phyloP scores from a whole-genome alignment of 2,329 filamentous ascomycete species.

The Arachnomyces sp. region DNA sequence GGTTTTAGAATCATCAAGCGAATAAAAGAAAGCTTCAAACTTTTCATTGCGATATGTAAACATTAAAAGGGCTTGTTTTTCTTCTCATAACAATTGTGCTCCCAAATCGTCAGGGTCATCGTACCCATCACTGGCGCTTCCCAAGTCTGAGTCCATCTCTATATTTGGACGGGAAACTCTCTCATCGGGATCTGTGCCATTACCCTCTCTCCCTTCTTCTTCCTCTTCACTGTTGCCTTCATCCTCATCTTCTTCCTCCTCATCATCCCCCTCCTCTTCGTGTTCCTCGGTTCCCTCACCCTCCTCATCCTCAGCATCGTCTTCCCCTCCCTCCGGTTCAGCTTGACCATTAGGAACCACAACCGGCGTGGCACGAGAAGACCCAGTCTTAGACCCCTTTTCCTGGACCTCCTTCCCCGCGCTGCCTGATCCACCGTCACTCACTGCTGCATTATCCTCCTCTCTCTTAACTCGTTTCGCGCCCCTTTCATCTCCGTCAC shows the following conservation, averaged over 20 bases:
- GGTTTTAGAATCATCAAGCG: too few relatives aligned
- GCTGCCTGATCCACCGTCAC: too few relatives aligned
- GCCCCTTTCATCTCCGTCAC: conserved; percentile 43
- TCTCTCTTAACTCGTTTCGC: conserved; percentile 16
- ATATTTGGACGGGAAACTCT: conserved; percentile 7
- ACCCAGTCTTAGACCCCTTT: conserved; percentile 12
- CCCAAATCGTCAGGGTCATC: too few relatives aligned
- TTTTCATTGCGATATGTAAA: too few relatives aligned
- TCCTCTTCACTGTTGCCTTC: conserved; percentile 15
- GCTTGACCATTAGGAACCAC: conserved; percentile 5
- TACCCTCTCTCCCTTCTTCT: conserved; percentile 11
- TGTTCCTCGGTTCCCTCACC: conserved; percentile 17
- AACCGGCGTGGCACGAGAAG: conserved; percentile 2
- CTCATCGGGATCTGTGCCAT: conserved; percentile 15
- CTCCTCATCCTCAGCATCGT: conserved; percentile 21
- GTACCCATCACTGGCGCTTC: conserved; percentile 17
- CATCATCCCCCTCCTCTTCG: conserved; percentile 19
- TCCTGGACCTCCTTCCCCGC: conserved; percentile 17
- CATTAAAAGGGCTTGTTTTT: too few relatives aligned
- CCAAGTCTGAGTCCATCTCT: conserved; percentile 31
- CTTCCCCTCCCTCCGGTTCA: conserved; percentile 11
- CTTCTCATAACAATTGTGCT: too few relatives aligned
- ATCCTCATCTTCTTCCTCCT: conserved; percentile 19
- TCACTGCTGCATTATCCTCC: conserved; percentile 15
- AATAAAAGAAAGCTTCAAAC: too few relatives aligned